phyloP scores from a whole-genome alignment of 768 basidiomycete genomes.

The Imleria badia region DNA sequence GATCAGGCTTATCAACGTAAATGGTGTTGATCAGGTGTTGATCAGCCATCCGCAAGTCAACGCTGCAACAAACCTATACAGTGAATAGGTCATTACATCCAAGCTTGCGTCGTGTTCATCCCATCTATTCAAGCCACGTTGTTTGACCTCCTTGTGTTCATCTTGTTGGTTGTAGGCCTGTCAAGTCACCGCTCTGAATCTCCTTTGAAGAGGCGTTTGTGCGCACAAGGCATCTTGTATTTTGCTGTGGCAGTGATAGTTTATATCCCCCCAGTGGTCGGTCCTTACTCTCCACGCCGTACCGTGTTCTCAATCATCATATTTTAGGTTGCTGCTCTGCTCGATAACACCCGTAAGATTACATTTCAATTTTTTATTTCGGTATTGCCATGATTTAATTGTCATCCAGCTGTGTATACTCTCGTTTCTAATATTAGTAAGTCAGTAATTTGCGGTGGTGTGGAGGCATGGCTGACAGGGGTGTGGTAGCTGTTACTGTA shows the following conservation, averaged over 20 bases:
- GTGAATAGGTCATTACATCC: conserved; percentile 3
- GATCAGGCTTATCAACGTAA: accelerated
- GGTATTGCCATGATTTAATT: background rate
- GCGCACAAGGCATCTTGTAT: conserved; percentile 18
- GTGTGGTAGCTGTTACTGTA: conserved; percentile 3
- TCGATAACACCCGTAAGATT: conserved; percentile 5
- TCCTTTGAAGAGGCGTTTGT: conserved; percentile 13
- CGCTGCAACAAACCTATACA: conserved; percentile 4
- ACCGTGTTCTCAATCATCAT: background rate
- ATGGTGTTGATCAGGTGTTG: background rate
- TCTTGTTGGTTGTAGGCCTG: conserved; percentile 16
- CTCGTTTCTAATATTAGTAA: background rate
- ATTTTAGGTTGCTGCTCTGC: conserved; percentile 6
- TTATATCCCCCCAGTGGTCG: conserved; percentile 12
- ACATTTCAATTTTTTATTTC: background rate
- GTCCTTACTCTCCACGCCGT: background rate
- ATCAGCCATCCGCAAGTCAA: background rate
- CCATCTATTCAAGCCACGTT: conserved; percentile 8
- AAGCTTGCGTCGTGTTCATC: background rate
- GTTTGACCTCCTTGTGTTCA: conserved; percentile 19
- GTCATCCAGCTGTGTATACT: background rate
- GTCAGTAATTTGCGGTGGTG: background rate
- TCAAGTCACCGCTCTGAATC: conserved; percentile 8
- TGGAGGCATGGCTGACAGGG: background rate
- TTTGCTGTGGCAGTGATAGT: conserved; percentile 6